A percentile compares a stretch with the other conserved stretches of the same genome.
phyloP scores from a whole-genome alignment of 2,329 filamentous ascomycete genomes.

The Cryphonectria radicalis region DNA sequence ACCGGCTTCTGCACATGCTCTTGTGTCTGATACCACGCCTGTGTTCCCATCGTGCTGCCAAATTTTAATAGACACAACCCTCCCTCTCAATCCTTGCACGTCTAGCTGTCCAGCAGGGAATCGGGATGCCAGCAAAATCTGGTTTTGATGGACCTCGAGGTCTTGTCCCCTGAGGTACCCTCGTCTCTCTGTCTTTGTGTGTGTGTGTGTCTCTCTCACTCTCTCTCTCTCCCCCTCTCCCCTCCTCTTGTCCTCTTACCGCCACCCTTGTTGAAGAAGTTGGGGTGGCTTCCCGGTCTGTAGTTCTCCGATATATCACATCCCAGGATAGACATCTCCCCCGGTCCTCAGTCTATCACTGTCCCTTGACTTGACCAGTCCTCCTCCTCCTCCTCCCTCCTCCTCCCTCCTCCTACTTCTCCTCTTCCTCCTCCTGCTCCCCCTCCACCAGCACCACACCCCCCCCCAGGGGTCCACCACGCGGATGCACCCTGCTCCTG shows the following conservation, averaged over 20 bases:
- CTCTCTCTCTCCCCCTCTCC: neutral
- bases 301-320: constrained; percentile 27
- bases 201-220: too few species aligned
- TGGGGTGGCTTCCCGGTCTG: constrained; percentile 26
- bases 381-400: neutral
- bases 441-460: constrained; percentile 6
- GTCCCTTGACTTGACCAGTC: constrained; percentile 22
- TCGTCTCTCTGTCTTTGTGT: too few species aligned
- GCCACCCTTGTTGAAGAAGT: constrained; percentile 23
- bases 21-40: constrained; percentile 2
- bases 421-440: neutral
- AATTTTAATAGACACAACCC: neutral
- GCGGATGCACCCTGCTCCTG: constrained; percentile 2
- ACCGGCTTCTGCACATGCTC: constrained; percentile 12
- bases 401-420: neutral
- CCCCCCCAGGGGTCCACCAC: constrained; percentile 22
- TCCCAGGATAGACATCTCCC: constrained; percentile 24
- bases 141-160: constrained; percentile 19
- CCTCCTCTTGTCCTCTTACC: constrained; percentile 7
- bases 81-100: constrained; percentile 9
- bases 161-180: constrained; percentile 15
- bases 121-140: constrained; percentile 13
- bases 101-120: constrained; percentile 19
- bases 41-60: constrained; percentile 4
- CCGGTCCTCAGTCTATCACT: constrained; percentile 17